Base-by-base conservation (phyloP, 805 yeast genomes). In the Kodamaea hsintzibuensis region DNA sequence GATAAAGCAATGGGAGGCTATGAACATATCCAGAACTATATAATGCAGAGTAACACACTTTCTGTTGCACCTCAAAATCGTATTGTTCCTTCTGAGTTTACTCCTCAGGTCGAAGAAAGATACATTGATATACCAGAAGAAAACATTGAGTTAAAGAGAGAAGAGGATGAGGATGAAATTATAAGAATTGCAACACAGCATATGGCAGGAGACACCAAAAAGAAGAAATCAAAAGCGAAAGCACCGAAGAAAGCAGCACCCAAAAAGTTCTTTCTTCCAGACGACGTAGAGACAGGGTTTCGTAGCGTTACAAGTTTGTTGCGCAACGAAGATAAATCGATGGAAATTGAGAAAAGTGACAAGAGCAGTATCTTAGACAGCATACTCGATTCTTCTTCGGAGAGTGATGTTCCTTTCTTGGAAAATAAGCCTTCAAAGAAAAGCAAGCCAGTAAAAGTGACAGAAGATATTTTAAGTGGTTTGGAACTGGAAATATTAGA, bases 1-100 rank as follows among this genome's bases (percentile, higher is more conserved):
- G 89, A 88, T 45, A 82, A 85, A 60, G 92, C 98, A 0, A 84
- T 90, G 88, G 86, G 80, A 27, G 95, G 91, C 25, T 93, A 95
- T 67, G 82, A 82, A 55, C 82, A 80, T 64, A 84, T 95, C 43
- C 98, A 95, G 62, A 79, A 79, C 49, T 84, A 83, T 57, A 86
- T 91, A 35, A 78, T 79, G 66, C 73, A 72, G 38, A 80, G 81
- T 19, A 76, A 70, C 18, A 60, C 76, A 40, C 69, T 80, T 35
- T 70, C 68, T 3, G 77, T 81, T 60, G 73, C 72, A 35, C 69
- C 70, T 8, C 82, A 85, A 30, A 88, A 83, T 57, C 71, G 96
- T 51, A 88, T 95, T 7, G 59, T 95, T 1, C 98, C 98, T 0
- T 56, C 64, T 1, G 72, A 72, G 1, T 67, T 71, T 22, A 66